phyloP scores from a whole-genome alignment of 2,329 filamentous ascomycete genomes.

The Penicillium sp. region DNA sequence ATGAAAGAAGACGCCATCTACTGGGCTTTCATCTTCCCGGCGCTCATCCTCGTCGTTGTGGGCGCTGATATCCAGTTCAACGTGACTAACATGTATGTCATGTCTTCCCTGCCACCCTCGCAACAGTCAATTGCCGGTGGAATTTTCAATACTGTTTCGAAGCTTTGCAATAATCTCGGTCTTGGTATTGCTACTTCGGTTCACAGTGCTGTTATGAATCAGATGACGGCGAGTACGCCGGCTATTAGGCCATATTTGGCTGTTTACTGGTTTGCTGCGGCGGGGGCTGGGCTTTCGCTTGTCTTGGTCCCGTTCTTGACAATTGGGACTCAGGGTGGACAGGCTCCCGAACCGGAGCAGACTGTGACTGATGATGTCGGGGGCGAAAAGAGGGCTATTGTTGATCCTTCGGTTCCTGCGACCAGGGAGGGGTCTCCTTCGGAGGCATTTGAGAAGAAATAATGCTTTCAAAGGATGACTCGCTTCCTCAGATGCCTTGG shows the following conservation, averaged over 20 bases:
- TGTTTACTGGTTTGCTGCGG: constrained; percentile 31
- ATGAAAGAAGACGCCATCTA: constrained; percentile 57
- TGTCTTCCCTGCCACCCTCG: constrained; percentile 61
- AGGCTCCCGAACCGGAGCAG: background rate
- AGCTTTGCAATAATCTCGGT: constrained; percentile 59
- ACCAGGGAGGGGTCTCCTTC: background rate
- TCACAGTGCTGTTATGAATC: constrained; percentile 19
- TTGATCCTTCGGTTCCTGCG: background rate
- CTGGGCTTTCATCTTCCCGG: constrained; percentile 65
- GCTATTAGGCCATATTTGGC: constrained; percentile 29
- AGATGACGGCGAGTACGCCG: constrained; percentile 15
- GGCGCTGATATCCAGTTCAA: constrained; percentile 71
- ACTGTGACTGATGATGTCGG: background rate
- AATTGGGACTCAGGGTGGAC: constrained; percentile 28
- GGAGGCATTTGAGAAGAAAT: background rate
- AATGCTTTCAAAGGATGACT: background rate
- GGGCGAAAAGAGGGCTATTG: constrained; percentile 1
- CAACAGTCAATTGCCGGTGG: constrained; percentile 66
- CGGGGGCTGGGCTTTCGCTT: constrained; percentile 25
- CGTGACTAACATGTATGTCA: constrained; percentile 70
- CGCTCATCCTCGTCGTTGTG: constrained; percentile 59
- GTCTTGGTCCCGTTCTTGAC: constrained; percentile 31
- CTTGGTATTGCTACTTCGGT: constrained; percentile 58
- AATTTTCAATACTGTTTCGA: constrained; percentile 66
- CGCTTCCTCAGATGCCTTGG: background rate